Base-by-base conservation (phyloP, 2,329 filamentous ascomycete genomes). In the Saccharata proteae region DNA sequence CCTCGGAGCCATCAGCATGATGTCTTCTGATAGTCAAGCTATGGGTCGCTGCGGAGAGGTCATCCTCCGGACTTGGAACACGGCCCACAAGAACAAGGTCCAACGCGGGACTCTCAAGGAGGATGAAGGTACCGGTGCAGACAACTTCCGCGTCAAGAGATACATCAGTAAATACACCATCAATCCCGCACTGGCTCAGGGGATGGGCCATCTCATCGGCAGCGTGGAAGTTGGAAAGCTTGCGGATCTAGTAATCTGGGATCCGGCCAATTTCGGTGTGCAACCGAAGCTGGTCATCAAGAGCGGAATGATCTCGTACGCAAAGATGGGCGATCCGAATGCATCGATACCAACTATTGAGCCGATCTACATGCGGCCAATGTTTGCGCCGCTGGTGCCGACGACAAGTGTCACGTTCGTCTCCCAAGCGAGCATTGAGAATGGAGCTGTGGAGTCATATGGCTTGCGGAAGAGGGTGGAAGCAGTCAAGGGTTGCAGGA, bases 31-130 rank as follows among this genome's bases (percentile, higher is more conserved):
- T 59, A 88, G 80, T 0, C 88, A 96, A 59, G 88, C 88, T 46
- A 96, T 96, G 88, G 88, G 88, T 35, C 80, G 88, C 30, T 93
- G 84, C 51, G 88, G 88, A 41, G 88, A 96, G 61, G 88, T 96
- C 32, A 74, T 96, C 38, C 65, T 92, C 15, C 74, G 88, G 9
- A 94, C 88, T 0, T 96, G 88, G 88, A 86, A 94, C 58, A 96
- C 88, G 3, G 88, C 88, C 1, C 84, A 94, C 60, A 94, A 94
- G 71, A 96, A 96, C 55, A 93, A 93, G 58, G 52, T 77, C 12
- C 85, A 94, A 59, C 71, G 86, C 6, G 88, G 88, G 0, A 49
- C 57, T 1, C 59, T 96, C 16, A 63, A 71, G 5, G 81, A 93
- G 61, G 88, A 96, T 46, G 67, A 78, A 40, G 82, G 71, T 14